Evolutionary conservation across 768 basidiomycete species (phyloP), one percentile per base, ranked within the genome.

Genomic region (Russula olivacea): DNA sequence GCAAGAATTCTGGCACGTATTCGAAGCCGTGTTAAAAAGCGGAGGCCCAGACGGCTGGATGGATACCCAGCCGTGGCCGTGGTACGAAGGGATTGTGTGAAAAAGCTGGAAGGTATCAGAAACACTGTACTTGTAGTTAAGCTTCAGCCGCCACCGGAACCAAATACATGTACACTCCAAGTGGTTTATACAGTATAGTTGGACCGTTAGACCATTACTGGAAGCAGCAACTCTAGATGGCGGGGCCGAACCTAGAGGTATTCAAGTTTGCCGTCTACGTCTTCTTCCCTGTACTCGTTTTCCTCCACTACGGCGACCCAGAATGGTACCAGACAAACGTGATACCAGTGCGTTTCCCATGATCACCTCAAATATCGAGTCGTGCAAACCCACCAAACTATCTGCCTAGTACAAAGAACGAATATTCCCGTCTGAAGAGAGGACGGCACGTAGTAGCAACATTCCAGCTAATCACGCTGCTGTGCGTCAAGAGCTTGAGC

Each of bases 241-340:
- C 80, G 2, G 86, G 89, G 12, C 84, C 89, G 40, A 90, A 89
- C 72, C 84, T 94, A 58, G 92, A 94, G 74, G 81, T 93, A 19
- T 91, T 93, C 85, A 93, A 93, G 76, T 94, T 94, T 69, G 84
- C 84, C 4, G 74, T 92, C 19, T 93, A 94, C 73, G 84, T 94
- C 60, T 91, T 91, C 69, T 85, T 92, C 62, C 92, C 92, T 11
- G 83, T 94, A 61, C 76, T 81, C 51, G 86, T 89, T 25, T 81
- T 94, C 70, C 76, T 92, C 55, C 88, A 93, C 74, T 93, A 90
- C 70, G 91, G 92, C 49, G 89, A 93, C 72, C 90, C 91, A 6
- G 83, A 87, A 47, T 94, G 92, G 92, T 94, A 93, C 70, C 79
- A 81, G 59, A 76, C 79, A 53, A 79, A 90, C 68, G 91, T 95